phyloP scores from a whole-genome alignment of 1,139 yeast species.

The Hemisphaericaspora subhashii region DNA sequence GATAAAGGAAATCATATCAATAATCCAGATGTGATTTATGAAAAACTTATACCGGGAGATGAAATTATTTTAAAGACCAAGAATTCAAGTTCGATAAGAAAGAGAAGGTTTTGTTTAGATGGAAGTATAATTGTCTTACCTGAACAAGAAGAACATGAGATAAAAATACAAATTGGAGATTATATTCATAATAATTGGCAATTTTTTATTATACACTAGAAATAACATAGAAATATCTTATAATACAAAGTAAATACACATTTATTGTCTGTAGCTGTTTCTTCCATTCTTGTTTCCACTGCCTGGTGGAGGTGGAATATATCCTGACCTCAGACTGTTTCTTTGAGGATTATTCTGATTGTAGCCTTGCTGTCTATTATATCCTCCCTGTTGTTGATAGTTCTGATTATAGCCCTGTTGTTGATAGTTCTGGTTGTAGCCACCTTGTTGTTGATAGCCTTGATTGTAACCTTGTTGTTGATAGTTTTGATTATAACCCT shows the following conservation, averaged over 20 bases:
- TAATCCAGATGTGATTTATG: conserved; percentile 46
- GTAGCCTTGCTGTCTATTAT: too few relatives aligned
- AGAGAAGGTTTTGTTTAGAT: conserved; percentile 54
- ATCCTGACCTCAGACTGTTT: conserved; percentile 12
- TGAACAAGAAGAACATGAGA: conserved; percentile 19
- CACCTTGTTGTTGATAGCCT: conserved; percentile 11
- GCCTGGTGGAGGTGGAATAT: conserved; percentile 13
- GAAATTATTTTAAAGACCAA: conserved; percentile 26
- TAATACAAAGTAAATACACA: conserved; percentile 3
- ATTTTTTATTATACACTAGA: conserved; percentile 17
- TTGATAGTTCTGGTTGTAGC: conserved; percentile 11
- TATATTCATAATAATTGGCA: conserved; percentile 26
- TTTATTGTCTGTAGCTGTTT: conserved; percentile 22
- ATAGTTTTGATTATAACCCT: conserved; percentile 9
- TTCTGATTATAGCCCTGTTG: conserved; percentile 11
- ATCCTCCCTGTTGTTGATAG: conserved; percentile 4
- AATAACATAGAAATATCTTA: neutral
- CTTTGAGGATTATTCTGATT: conserved; percentile 7
- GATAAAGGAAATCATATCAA: conserved; percentile 54
- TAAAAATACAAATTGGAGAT: conserved; percentile 20
- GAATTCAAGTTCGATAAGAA: conserved; percentile 17
- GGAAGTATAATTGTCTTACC: conserved; percentile 45
- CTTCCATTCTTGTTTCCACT: conserved; percentile 10
- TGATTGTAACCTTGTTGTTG: conserved; percentile 15
- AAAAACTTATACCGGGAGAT: conserved; percentile 26